Base-by-base conservation (phyloP, 495 filamentous ascomycete species). In the Daldinia childiae region DNA sequence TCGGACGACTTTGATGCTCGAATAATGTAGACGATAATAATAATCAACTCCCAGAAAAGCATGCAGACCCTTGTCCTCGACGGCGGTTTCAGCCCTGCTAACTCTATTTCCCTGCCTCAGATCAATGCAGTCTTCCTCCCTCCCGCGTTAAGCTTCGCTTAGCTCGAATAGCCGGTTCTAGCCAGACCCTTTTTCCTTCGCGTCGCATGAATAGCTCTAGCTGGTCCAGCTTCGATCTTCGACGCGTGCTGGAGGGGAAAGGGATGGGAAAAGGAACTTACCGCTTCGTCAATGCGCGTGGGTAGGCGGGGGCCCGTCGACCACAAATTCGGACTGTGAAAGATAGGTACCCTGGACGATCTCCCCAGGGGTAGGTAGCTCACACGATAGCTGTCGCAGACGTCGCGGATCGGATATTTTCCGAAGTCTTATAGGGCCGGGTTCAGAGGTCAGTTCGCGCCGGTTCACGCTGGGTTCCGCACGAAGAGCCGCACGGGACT, bases 11-110 rank as follows among this genome's bases (percentile, higher is more conserved):
- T 29, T 14, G 48, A 27, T 54, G 38, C 41, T 55, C 64, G 58
- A 72, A 63, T 34, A 29, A 72, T 58, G 27, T 27, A 21, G 29
- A 51, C 24, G 32, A 59, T 27, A 41, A 59, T 27, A 41, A 59
- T 7, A n/a, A 6, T 66, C 27, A 15, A 24, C n/a, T 59, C 21
- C 1, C 19, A 50, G 17, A 50, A 60, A 45, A 36, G n/a, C 27
- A 19, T 41, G 48, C 38, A 24, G 17, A 55, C 38, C 55, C 61
- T 50, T 24, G 30, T 64, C 59, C 26, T 43, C 38, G 17, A 62
- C 65, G 38, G 52, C 27, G 19, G 70, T 73, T 73, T 73, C 70
- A 73, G 70, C 70, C 70, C 57, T 73, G 70, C 51, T 62, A 61
- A 64, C 50, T 34, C 24, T 19, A 14, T 45, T 24, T 48, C 70